A percentile compares a stretch with the other conserved stretches of the same genome.
These are phyloP conservation scores for Suillus spraguei DNA, from an alignment of 768 basidiomycete species.

Conservation along the genomic window DNA sequence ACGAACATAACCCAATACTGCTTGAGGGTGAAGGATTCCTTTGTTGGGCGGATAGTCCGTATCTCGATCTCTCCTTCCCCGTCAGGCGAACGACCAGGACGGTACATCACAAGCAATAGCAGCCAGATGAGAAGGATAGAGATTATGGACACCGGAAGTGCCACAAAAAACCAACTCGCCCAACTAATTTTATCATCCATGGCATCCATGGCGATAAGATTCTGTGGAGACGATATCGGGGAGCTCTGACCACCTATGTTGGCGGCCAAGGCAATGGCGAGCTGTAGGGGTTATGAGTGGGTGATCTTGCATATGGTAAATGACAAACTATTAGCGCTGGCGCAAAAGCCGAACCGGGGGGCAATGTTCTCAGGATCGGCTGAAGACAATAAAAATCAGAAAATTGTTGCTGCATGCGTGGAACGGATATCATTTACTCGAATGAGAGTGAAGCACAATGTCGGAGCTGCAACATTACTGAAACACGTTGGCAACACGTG, in stretches of 20 bases:
- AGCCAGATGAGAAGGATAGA: slow-evolving; percentile 93
- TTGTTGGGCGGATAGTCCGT: slow-evolving; percentile 79
- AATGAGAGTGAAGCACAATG: slow-evolving; percentile 94
- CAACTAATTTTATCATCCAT: slow-evolving; percentile 90
- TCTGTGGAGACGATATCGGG: slow-evolving; percentile 97
- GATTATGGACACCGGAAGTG: slow-evolving; percentile 85
- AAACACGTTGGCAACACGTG: background rate
- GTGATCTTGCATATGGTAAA: background rate
- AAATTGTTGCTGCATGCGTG: background rate
- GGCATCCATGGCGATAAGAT: slow-evolving; percentile 85
- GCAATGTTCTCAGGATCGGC: slow-evolving; percentile 93
- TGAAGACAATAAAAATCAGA: slow-evolving; percentile 34
- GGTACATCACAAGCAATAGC: slow-evolving; percentile 81
- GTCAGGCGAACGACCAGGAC: slow-evolving; percentile 68
- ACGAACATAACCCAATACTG: slow-evolving; percentile 92
- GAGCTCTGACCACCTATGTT: slow-evolving; percentile 98
- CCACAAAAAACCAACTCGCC: slow-evolving; percentile 92
- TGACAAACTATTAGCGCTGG: slow-evolving; percentile 86
- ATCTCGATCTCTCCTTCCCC: slow-evolving; percentile 83
- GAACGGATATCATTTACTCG: slow-evolving; percentile 54
- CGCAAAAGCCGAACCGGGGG: slow-evolving; percentile 82
- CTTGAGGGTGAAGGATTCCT: slow-evolving; percentile 77
- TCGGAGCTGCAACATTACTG: slow-evolving; percentile 97
- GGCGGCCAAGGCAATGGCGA: slow-evolving; percentile 96
- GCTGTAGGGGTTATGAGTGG: slow-evolving; percentile 44